Conservation (phyloP, 179 eudicot genomes). For the Monotropa hypopitys region DNA sequence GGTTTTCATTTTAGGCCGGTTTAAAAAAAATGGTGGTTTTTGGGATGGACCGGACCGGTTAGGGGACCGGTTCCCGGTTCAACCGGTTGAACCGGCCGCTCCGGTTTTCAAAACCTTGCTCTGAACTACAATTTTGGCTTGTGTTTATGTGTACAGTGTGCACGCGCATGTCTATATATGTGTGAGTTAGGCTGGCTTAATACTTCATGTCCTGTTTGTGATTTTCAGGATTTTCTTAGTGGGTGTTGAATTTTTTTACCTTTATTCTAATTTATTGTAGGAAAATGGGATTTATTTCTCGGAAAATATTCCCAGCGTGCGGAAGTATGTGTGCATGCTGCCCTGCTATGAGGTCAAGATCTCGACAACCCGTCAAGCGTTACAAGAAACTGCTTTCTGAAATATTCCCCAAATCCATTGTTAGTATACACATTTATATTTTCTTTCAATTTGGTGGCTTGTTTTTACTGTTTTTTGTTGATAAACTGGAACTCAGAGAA, state of each 20-base stretch:
- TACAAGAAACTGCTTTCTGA: conserved; percentile 89
- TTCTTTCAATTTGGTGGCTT: not conserved
- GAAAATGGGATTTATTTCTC: conserved; percentile 78
- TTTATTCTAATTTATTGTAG: conserved; percentile 17
- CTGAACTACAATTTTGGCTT: not conserved
- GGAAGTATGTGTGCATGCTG: conserved; percentile 88
- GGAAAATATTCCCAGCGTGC: conserved; percentile 89
- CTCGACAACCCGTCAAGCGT: conserved; percentile 88
- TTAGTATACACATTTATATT: conserved; percentile 24
- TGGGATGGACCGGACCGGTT: too few species aligned
- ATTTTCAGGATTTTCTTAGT: not conserved
- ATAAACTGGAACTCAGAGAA: not conserved
- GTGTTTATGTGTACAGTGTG: not conserved
- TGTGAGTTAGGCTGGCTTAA: not conserved
- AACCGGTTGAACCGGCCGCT: too few species aligned
- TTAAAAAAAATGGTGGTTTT: too few species aligned
- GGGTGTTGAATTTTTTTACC: not conserved
- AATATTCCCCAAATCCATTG: conserved; percentile 82
- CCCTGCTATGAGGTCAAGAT: conserved; percentile 83
- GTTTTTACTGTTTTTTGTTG: too few species aligned
- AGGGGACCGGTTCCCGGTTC: too few species aligned
- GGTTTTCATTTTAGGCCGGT: too few species aligned
- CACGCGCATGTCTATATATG: not conserved
- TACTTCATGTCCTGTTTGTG: not conserved
- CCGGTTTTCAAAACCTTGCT: too few species aligned